These are phyloP conservation scores for Yarrowia bubula DNA, from an alignment of 805 yeast species.

Conservation along the genomic window DNA sequence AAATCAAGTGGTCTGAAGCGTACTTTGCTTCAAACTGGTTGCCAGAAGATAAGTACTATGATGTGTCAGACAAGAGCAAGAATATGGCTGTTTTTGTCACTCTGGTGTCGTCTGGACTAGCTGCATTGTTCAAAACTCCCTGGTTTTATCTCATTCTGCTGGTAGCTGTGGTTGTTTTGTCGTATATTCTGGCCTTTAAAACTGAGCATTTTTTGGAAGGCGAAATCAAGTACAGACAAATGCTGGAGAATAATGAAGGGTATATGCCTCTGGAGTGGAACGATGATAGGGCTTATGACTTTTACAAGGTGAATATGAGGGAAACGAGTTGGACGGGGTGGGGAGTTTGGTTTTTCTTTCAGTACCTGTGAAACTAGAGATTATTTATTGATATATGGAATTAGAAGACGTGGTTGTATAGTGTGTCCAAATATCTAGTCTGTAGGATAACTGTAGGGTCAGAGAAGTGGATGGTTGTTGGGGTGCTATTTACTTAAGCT, in stretches of 20 bases:
- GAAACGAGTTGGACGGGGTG: neutral
- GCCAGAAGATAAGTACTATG: neutral
- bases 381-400: no score
- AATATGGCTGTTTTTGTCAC: neutral
- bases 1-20: neutral
- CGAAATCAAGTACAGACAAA: neutral
- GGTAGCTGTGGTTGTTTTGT: neutral
- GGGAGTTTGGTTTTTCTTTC: neutral
- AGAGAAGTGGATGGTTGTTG: no score
- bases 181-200: neutral
- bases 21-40: conserved; percentile 8
- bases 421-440: no score
- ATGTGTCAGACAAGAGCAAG: neutral
- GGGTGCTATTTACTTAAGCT: no score
- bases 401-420: no score
- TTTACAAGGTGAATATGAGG: neutral
- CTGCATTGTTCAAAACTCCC: neutral
- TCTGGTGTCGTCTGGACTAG: neutral
- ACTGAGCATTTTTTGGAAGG: neutral
- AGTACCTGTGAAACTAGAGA: neutral
- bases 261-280: neutral
- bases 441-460: no score
- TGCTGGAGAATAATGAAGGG: neutral
- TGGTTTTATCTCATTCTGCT: neutral
- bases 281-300: neutral